Evolutionary conservation across 2,329 filamentous ascomycete species (phyloP).

Genomic region (Exophiala sideris): DNA sequence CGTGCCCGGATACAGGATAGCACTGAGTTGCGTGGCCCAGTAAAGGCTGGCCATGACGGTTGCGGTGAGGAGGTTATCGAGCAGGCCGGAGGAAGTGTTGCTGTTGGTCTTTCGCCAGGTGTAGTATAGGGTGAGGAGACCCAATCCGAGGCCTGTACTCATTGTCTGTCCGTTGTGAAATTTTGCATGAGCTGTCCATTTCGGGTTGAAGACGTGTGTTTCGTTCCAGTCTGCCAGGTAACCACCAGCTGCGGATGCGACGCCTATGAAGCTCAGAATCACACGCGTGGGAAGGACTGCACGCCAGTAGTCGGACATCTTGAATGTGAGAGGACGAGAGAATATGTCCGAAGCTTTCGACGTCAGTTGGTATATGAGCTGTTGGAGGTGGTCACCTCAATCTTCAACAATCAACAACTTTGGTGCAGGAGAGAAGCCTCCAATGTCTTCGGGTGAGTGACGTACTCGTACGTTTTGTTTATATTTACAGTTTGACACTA

Average conservation of each 20-base stretch:
- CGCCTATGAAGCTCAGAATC: constrained; percentile 10
- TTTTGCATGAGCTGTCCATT: constrained; percentile 50
- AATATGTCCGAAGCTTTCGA: no score
- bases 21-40: constrained; percentile 33
- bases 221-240: constrained; percentile 34
- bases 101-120: constrained; percentile 9
- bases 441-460: no score
- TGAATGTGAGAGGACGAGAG: not conserved
- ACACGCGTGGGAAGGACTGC: constrained; percentile 12
- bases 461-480: no score
- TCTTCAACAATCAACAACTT: no score
- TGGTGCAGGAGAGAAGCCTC: no score
- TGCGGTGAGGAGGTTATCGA: constrained; percentile 13
- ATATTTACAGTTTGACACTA: no score
- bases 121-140: constrained; percentile 13
- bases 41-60: constrained; percentile 13
- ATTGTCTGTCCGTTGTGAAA: constrained; percentile 56
- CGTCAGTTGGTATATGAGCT: not conserved
- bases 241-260: constrained; percentile 7
- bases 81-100: not conserved
- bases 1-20: constrained; percentile 47
- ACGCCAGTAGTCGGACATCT: constrained; percentile 1
- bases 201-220: constrained; percentile 48
- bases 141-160: constrained; percentile 30
- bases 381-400: no score